A percentile compares a stretch with the other conserved stretches of the same genome.
phyloP scores from a whole-genome alignment of 257 asterid species.

The Solanum appendiculatum region DNA sequence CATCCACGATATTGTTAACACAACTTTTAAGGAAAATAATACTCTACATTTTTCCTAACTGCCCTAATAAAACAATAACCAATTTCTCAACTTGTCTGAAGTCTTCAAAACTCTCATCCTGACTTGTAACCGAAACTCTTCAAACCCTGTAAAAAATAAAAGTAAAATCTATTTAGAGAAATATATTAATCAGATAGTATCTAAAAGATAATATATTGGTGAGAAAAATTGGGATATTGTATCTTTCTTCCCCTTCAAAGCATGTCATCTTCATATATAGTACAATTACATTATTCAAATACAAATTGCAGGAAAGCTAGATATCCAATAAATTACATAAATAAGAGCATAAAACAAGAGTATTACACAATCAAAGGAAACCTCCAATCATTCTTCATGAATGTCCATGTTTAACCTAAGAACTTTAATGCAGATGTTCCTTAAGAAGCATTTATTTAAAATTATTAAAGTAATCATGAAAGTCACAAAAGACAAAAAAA shows the following conservation, averaged over 20 bases:
- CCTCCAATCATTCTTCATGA: slow-evolving; percentile 23
- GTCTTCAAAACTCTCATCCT: background rate
- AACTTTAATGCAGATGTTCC: too few species aligned
- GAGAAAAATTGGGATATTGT: background rate
- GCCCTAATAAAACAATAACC: background rate
- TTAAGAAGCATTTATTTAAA: too few species aligned
- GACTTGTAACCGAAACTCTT: background rate
- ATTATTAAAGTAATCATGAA: too few species aligned
- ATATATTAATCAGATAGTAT: background rate
- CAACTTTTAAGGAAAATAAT: background rate
- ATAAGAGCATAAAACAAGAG: background rate
- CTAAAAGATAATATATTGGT: background rate
- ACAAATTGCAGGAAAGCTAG: background rate
- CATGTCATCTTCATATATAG: background rate
- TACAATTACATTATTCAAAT: background rate
- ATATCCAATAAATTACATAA: background rate
- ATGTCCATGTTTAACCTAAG: too few species aligned
- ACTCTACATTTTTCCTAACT: background rate
- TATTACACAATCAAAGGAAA: slow-evolving; percentile 9
- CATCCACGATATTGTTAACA: background rate
- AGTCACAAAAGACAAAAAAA: too few species aligned
- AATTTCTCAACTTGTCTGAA: background rate
- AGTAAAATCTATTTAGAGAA: background rate
- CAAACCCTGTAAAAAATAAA: background rate
- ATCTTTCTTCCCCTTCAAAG: background rate